Evolutionary conservation across 176 grass and related monocot species (phyloP).

Genomic region (Tillandsia leiboldiana): DNA sequence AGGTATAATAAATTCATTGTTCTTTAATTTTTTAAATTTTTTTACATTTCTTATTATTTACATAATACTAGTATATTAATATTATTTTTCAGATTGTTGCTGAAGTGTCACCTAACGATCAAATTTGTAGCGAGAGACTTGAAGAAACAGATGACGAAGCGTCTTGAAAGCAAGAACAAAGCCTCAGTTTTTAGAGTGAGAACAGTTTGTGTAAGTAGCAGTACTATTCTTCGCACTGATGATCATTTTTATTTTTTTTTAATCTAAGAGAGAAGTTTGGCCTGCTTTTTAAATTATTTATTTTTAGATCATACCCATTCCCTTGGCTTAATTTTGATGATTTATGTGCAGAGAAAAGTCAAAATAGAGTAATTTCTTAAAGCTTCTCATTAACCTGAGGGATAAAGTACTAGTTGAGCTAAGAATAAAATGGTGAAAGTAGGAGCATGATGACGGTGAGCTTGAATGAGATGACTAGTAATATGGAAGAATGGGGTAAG

Average conservation of each 20-base stretch:
- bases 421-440: background rate
- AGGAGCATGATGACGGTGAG: background rate
- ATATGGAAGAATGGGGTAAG: background rate
- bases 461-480: background rate
- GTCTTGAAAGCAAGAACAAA: no score
- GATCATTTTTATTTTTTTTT: conserved; percentile 10
- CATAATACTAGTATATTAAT: no score
- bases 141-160: no score
- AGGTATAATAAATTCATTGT: no score
- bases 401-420: background rate
- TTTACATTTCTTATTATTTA: no score
- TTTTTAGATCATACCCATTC: background rate
- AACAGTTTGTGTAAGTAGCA: conserved; percentile 53
- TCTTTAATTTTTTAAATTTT: no score
- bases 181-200: no score
- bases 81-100: no score
- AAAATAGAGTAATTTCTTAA: background rate
- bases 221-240: background rate
- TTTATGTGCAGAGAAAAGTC: background rate
- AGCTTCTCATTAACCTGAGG: background rate
- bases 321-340: no score
- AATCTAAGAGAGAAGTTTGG: no score
- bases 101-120: no score
- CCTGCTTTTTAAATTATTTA: background rate
- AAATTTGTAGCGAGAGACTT: no score